These are phyloP conservation scores for Jatropha curcas DNA, from an alignment of 345 rosid genomes.

Conservation along the genomic window DNA sequence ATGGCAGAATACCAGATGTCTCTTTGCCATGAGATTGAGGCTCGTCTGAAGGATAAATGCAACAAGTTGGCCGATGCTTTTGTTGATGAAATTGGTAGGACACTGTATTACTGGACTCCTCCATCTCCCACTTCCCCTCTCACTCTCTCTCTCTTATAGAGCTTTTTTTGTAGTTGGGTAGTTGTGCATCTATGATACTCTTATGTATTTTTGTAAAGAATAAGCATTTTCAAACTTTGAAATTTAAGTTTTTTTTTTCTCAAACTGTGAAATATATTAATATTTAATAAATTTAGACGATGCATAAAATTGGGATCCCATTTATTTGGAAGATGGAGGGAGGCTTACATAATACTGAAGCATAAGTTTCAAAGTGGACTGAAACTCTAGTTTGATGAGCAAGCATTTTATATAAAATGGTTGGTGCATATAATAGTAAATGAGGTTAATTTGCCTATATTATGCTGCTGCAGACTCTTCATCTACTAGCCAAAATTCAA, in stretches of 20 bases:
- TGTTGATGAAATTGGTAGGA: conserved; percentile 83
- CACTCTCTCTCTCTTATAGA: conserved; percentile 1
- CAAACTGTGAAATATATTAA: too few species aligned
- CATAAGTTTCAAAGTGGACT: background rate
- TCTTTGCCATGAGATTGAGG: conserved; percentile 79
- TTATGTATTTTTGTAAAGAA: background rate
- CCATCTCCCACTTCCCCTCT: background rate
- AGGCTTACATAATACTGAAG: background rate
- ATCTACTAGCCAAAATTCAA: conserved; percentile 63
- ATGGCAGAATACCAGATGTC: conserved; percentile 82
- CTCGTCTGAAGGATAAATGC: conserved; percentile 78
- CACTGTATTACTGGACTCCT: background rate
- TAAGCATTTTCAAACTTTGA: too few species aligned
- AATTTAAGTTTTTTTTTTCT: too few species aligned
- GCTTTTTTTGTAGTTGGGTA: background rate
- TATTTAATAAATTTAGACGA: too few species aligned
- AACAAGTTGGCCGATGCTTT: conserved; percentile 85
- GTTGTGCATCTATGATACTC: background rate
- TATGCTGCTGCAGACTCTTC: conserved; percentile 58
- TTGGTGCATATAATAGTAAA: background rate
- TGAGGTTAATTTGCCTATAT: background rate
- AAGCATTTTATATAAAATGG: background rate
- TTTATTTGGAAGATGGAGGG: background rate
- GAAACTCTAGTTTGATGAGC: background rate
- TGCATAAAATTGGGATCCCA: background rate